phyloP scores from a whole-genome alignment of 768 basidiomycete species.

The Boletus sensibilis region DNA sequence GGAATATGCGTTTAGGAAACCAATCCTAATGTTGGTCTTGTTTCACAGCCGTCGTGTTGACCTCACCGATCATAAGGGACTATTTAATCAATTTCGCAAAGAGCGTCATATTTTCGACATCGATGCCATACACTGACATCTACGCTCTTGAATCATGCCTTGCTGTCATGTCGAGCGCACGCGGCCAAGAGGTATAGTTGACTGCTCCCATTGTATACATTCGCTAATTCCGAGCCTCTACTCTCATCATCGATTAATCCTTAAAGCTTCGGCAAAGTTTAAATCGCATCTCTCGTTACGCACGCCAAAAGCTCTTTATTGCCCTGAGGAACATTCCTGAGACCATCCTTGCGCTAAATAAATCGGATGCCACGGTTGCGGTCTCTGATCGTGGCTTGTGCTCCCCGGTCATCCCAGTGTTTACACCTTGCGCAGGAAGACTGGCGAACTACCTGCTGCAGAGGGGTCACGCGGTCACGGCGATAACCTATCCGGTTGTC shows the following conservation, averaged over 20 bases:
- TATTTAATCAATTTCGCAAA: constrained; percentile 24
- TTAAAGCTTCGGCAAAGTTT: constrained; percentile 17
- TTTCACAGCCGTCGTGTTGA: constrained; percentile 19
- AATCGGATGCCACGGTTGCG: not conserved
- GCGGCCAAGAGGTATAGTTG: constrained; percentile 20
- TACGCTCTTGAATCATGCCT: constrained; percentile 44
- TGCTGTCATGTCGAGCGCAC: constrained; percentile 9
- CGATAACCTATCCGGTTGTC: constrained; percentile 15
- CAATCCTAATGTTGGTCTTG: not conserved
- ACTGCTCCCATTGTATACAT: not conserved
- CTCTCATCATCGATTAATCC: not conserved
- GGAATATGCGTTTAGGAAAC: not conserved
- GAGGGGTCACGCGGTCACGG: constrained; percentile 14
- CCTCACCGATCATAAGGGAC: constrained; percentile 15
- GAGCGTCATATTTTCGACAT: constrained; percentile 23
- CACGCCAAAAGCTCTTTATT: constrained; percentile 6
- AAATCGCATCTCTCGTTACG: constrained; percentile 10
- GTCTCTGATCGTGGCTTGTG: constrained; percentile 1
- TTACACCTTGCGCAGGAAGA: constrained; percentile 6
- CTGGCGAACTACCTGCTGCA: constrained; percentile 14
- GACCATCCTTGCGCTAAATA: constrained; percentile 3
- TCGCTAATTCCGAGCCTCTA: not conserved
- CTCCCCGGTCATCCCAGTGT: constrained; percentile 24
- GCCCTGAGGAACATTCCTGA: constrained; percentile 7
- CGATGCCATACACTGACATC: constrained; percentile 20